Evolutionary conservation across 768 basidiomycete species (phyloP).

Genomic region (Aureoboletus auriporus): DNA sequence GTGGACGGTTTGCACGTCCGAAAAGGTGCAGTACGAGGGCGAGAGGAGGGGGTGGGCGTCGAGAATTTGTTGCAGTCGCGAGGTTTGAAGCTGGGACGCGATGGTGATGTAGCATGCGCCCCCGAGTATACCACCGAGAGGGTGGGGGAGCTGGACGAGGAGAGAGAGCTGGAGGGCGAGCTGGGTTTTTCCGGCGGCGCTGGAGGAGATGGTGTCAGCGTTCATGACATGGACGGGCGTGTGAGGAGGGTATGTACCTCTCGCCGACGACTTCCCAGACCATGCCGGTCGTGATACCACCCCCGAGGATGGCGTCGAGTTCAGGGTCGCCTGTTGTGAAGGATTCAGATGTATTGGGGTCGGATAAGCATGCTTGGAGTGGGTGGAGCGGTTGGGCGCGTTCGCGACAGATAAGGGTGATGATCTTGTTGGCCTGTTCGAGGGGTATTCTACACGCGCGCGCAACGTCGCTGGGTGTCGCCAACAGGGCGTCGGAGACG

Average conservation of each 20-base stretch:
- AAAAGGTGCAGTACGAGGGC: constrained; percentile 41
- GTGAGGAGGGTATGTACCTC: constrained; percentile 47
- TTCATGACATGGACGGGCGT: background rate
- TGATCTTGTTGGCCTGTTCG: constrained; percentile 45
- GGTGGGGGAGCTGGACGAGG: constrained; percentile 64
- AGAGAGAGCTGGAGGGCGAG: constrained; percentile 82
- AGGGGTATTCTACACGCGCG: constrained; percentile 51
- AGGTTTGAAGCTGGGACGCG: constrained; percentile 62
- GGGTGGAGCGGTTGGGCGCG: constrained; percentile 35
- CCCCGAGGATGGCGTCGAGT: constrained; percentile 70
- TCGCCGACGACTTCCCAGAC: constrained; percentile 88
- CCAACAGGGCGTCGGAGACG: constrained; percentile 48
- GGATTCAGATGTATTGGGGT: constrained; percentile 34
- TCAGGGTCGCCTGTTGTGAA: constrained; percentile 72
- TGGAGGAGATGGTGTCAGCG: constrained; percentile 30
- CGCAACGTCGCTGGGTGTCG: constrained; percentile 47
- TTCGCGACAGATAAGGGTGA: constrained; percentile 47
- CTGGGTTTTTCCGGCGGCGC: constrained; percentile 94
- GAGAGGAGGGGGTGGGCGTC: constrained; percentile 47
- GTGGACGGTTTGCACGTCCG: constrained; percentile 59
- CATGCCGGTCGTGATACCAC: constrained; percentile 75
- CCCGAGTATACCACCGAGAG: constrained; percentile 56
- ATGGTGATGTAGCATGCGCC: constrained; percentile 78
- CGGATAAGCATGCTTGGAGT: constrained; percentile 38
- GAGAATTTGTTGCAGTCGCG: constrained; percentile 63